Evolutionary conservation across 495 filamentous ascomycete species (phyloP).

Genomic region (Glutinoglossum americanum): DNA sequence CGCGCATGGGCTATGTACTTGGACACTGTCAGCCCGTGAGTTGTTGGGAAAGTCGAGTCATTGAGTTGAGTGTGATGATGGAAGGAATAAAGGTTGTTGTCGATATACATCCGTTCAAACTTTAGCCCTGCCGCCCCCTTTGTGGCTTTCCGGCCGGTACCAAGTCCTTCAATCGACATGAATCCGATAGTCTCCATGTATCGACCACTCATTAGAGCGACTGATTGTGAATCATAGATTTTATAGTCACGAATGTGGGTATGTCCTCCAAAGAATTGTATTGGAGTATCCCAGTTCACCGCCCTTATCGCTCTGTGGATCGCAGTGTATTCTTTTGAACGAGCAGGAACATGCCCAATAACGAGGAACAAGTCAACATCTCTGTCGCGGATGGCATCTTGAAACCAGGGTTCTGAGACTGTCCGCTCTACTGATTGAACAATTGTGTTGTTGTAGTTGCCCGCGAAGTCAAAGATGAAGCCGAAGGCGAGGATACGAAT

Average conservation of each 20-base stretch:
- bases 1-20: constrained; percentile 47
- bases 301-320: constrained; percentile 62
- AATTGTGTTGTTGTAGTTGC: constrained; percentile 71
- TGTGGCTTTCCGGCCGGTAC: constrained; percentile 17
- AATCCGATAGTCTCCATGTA: constrained; percentile 98
- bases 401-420: constrained; percentile 75
- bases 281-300: constrained; percentile 58
- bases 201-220: constrained; percentile 70
- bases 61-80: constrained; percentile 61
- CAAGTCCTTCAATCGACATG: constrained; percentile 58
- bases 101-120: constrained; percentile 72
- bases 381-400: constrained; percentile 53
- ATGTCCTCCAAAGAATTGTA: constrained; percentile 88
- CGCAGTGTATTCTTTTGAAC: constrained; percentile 51
- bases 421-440: constrained; percentile 60
- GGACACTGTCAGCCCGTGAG: constrained; percentile 53
- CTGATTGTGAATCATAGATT: constrained; percentile 59
- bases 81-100: constrained; percentile 79
- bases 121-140: constrained; percentile 17
- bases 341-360: constrained; percentile 65
- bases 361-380: constrained; percentile 79
- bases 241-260: constrained; percentile 73
- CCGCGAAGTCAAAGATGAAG: constrained; percentile 82
- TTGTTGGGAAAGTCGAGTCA: constrained; percentile 50
- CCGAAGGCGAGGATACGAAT: constrained; percentile 75